Evolutionary conservation across 176 grass and related monocot species (phyloP), one percentile per base, ranked within the genome.

Genomic region (Oryza meridionalis): DNA sequence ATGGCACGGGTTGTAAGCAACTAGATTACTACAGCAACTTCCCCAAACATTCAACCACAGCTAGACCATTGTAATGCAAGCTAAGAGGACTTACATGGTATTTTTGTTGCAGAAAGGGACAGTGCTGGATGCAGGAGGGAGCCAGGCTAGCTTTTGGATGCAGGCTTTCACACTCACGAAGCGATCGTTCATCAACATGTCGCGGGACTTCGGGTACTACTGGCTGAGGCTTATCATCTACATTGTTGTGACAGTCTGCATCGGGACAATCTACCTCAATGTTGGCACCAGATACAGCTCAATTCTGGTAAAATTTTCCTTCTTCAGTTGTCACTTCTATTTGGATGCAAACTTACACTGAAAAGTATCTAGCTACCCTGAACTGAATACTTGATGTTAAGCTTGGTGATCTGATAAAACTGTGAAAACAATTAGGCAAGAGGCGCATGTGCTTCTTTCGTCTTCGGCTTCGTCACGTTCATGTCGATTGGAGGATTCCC

Each of bases 391-490:
- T 37, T 43, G 29, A 24, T 72, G 8, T 21, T 16, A 73, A 75
- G 21, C 50, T 72, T 59, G 45, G 16, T 78, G 22, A 25, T 70
- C 49, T 74, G 66, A 82, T 55, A 61, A 6, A 49, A 63, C 61
- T 78, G 24, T 86, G 42, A 37, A 82, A 82, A 59, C 24, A 42
- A 55, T 70, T 73, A 99, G 96, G 93, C 96, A 35, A 86, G 96
- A 71, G 96, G 96, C 0, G 96, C 96, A 0, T 99, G 96, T 63
- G 96, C 91, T 68, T 99, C 96, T 2, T 99, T 99, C 72, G 67
- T 99, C 65, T 99, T 99, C 38, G 96, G 96, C 78, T 99, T 99
- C n/a, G 93, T 99, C 53, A 99, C 96, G 25, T 99, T 99, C 90
- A 99, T 99, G 96, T 99, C 96, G 1, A 99, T 96, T 9, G 96